These are phyloP conservation scores for Stagonosporopsis tanaceti DNA, from an alignment of 2,329 filamentous ascomycete species.

Conservation along the genomic window DNA sequence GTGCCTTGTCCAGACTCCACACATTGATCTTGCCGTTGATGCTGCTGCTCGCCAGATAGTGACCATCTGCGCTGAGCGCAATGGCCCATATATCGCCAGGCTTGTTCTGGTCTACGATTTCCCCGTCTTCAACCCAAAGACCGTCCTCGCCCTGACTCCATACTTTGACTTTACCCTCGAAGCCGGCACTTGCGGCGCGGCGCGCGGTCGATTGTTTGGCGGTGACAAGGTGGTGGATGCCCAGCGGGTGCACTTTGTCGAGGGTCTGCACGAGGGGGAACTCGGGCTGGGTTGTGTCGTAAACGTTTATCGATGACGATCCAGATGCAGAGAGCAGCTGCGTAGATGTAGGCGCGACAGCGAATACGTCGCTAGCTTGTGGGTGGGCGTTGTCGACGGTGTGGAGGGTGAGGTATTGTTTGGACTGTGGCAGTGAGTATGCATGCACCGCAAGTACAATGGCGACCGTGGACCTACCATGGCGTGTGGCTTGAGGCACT, in stretches of 20 bases:
- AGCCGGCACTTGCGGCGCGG: slow-evolving; percentile 82
- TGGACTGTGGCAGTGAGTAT: slow-evolving; percentile 69
- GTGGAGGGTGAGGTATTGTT: slow-evolving; percentile 95
- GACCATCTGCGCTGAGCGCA: slow-evolving; percentile 82
- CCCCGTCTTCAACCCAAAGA: slow-evolving; percentile 61
- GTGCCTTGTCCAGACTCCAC: slow-evolving; percentile 70
- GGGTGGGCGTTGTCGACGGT: slow-evolving; percentile 87
- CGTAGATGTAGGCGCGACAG: slow-evolving; percentile 76
- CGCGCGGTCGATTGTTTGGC: slow-evolving; percentile 67
- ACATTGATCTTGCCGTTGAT: slow-evolving; percentile 89
- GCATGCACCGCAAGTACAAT: not conserved
- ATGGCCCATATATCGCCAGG: slow-evolving; percentile 86
- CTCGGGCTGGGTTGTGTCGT: slow-evolving; percentile 74
- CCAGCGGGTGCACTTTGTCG: slow-evolving; percentile 80
- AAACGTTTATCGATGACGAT: slow-evolving; percentile 79
- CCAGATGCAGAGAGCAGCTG: slow-evolving; percentile 85
- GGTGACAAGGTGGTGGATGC: slow-evolving; percentile 87
- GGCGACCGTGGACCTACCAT: slow-evolving; percentile 7
- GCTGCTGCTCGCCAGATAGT: slow-evolving; percentile 84
- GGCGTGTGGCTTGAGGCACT: not conserved
- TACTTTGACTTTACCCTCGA: slow-evolving; percentile 85
- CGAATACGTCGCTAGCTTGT: slow-evolving; percentile 76
- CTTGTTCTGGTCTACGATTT: slow-evolving; percentile 61
- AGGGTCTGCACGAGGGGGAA: slow-evolving; percentile 84
- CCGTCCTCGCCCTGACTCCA: slow-evolving; percentile 70